A percentile compares a stretch with the other conserved stretches of the same genome.
Conservation (phyloP, 768 basidiomycete species). For the Mycena alexandri region DNA sequence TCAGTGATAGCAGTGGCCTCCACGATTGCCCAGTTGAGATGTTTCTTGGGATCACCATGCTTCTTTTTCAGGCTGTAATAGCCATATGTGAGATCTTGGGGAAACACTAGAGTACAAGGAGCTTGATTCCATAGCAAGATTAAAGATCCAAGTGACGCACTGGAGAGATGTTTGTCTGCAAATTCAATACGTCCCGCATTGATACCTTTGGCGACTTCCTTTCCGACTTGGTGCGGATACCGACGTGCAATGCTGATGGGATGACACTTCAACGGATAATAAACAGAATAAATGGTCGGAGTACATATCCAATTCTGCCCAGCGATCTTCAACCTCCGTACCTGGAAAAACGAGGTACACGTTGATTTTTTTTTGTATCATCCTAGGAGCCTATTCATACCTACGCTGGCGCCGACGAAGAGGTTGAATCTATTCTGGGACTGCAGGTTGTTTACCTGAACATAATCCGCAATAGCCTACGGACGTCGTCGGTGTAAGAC, state of each 20-base stretch:
- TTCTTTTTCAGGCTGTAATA: constrained; percentile 59
- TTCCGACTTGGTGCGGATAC: constrained; percentile 65
- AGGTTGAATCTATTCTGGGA: constrained; percentile 62
- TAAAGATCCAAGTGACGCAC: constrained; percentile 41
- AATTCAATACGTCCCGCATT: constrained; percentile 62
- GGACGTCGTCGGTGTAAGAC: not conserved
- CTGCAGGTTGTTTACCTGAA: constrained; percentile 59
- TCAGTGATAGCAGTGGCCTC: constrained; percentile 64
- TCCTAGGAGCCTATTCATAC: no score
- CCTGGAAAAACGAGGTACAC: constrained; percentile 48
- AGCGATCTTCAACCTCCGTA: constrained; percentile 63
- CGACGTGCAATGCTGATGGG: constrained; percentile 53
- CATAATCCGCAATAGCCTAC: constrained; percentile 61
- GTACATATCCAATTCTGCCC: constrained; percentile 62
- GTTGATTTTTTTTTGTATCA: no score
- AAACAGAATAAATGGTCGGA: constrained; percentile 23
- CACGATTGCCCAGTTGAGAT: constrained; percentile 63
- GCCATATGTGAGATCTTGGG: constrained; percentile 62
- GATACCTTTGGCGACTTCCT: constrained; percentile 62
- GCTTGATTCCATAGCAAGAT: not conserved
- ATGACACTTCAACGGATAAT: not conserved
- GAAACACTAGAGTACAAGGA: constrained; percentile 54
- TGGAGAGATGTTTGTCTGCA: constrained; percentile 63
- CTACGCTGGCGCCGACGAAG: constrained; percentile 55
- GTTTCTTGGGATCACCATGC: constrained; percentile 59